Conservation (phyloP, 78 protist species). For the Dictyostelium purpureum region DNA sequence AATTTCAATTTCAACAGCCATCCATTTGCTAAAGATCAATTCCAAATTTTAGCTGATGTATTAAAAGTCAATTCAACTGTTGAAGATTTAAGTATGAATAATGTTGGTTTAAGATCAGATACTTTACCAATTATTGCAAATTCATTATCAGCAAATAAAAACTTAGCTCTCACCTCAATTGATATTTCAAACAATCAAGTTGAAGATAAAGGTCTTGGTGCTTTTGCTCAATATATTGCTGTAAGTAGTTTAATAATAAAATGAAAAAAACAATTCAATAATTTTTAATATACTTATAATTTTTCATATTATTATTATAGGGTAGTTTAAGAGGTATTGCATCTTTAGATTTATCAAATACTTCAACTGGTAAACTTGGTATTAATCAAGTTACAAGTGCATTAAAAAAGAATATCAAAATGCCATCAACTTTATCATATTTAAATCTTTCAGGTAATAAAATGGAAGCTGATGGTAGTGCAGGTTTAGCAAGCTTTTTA, state of each 20-base stretch:
- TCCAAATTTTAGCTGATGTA: constrained; percentile 29
- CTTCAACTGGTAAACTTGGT: constrained; percentile 24
- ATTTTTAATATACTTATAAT: not conserved
- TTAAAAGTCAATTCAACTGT: constrained; percentile 51
- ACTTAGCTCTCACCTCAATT: constrained; percentile 48
- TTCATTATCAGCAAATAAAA: constrained; percentile 56
- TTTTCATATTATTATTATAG: not conserved
- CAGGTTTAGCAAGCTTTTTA: constrained; percentile 56
- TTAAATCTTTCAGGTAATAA: constrained; percentile 75
- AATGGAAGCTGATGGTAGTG: constrained; percentile 84
- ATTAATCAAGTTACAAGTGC: constrained; percentile 33
- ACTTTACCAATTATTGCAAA: constrained; percentile 56
- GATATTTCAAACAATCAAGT: constrained; percentile 69
- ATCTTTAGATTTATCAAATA: constrained; percentile 30
- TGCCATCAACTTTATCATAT: constrained; percentile 65
- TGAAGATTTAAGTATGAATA: constrained; percentile 58
- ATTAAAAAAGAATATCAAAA: constrained; percentile 77
- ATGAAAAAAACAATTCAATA: not conserved
- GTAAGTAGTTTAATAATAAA: not conserved
- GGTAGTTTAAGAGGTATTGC: constrained; percentile 60
- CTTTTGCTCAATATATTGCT: constrained; percentile 62
- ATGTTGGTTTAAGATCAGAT: constrained; percentile 48
- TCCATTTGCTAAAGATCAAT: constrained; percentile 43
- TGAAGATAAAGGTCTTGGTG: constrained; percentile 71
- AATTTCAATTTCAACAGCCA: not conserved